Conservation (phyloP, 345 rosid genomes). For the Chamaenerion angustifolium region DNA sequence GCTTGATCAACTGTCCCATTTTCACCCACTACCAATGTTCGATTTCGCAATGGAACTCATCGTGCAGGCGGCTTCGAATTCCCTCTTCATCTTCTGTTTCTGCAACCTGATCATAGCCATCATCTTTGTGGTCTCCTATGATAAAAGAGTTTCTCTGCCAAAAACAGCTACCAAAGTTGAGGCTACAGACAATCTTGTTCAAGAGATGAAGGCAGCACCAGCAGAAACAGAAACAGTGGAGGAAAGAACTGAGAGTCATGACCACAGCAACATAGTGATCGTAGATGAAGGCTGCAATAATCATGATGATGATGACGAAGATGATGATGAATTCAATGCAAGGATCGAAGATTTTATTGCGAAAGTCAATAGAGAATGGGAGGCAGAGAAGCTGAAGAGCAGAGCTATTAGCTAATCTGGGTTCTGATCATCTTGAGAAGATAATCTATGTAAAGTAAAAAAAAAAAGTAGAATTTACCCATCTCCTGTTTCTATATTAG, state of each 20-base stretch:
- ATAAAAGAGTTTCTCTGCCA: no score
- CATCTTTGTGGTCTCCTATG: constrained; percentile 11
- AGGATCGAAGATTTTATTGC: constrained; percentile 48
- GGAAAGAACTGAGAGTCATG: no score
- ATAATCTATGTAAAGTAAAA: no score
- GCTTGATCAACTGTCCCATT: not conserved
- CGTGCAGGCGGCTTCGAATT: constrained; percentile 24
- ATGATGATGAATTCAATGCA: constrained; percentile 19
- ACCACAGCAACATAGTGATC: constrained; percentile 1
- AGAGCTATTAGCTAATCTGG: not conserved
- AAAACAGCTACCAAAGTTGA: no score
- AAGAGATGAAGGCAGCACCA: no score
- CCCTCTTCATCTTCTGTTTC: constrained; percentile 32
- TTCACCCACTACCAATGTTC: no score
- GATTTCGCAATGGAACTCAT: constrained; percentile 15
- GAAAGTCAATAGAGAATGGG: constrained; percentile 46
- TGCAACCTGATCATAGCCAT: constrained; percentile 34
- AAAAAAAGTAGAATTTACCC: no score
- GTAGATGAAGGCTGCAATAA: not conserved
- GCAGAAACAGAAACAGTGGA: no score
- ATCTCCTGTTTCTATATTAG: no score
- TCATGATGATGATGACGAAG: constrained; percentile 9
- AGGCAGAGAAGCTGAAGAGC: constrained; percentile 21
- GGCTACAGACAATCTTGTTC: no score
- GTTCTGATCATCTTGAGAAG: not conserved